phyloP scores from a whole-genome alignment of 352 stramenopile genomes.

The Globisporangium okanoganense region DNA sequence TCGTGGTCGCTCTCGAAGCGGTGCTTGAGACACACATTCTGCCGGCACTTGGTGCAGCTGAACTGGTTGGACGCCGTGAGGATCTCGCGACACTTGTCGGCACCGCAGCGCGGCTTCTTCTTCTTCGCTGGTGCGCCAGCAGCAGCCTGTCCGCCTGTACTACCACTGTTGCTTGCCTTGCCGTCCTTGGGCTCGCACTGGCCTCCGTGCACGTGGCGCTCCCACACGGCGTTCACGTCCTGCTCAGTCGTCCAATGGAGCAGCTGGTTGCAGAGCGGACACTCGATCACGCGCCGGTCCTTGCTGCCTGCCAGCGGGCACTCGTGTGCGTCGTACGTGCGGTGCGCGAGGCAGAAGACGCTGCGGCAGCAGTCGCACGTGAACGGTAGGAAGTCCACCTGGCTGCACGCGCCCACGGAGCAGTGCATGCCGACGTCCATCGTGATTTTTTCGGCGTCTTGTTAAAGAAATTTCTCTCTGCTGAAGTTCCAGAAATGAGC shows the following conservation, averaged over 20 bases:
- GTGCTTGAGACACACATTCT: slow-evolving; percentile 74
- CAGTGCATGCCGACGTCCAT: slow-evolving; percentile 81
- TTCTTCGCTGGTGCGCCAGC: slow-evolving; percentile 30
- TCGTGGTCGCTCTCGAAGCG: slow-evolving; percentile 75
- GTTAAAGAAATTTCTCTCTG: no score
- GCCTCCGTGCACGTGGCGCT: slow-evolving; percentile 57
- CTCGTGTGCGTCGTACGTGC: slow-evolving; percentile 70
- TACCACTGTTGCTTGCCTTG: background rate
- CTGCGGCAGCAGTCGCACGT: slow-evolving; percentile 76
- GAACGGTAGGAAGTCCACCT: slow-evolving; percentile 86
- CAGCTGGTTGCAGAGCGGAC: slow-evolving; percentile 58
- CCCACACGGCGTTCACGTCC: slow-evolving; percentile 75
- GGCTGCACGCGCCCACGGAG: slow-evolving; percentile 53
- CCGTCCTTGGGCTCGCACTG: slow-evolving; percentile 28
- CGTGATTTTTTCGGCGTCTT: no score
- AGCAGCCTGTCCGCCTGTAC: slow-evolving; percentile 4
- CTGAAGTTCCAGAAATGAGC: no score
- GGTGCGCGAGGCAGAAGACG: slow-evolving; percentile 84
- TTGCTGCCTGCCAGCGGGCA: slow-evolving; percentile 60
- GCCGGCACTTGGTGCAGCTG: slow-evolving; percentile 57
- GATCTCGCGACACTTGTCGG: slow-evolving; percentile 52
- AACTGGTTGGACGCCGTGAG: slow-evolving; percentile 71
- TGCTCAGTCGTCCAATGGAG: slow-evolving; percentile 71
- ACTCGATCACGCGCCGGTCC: slow-evolving; percentile 68
- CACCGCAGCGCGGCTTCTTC: slow-evolving; percentile 70